Conservation (phyloP, 768 basidiomycete species). For the Thelephora ganbajun region DNA sequence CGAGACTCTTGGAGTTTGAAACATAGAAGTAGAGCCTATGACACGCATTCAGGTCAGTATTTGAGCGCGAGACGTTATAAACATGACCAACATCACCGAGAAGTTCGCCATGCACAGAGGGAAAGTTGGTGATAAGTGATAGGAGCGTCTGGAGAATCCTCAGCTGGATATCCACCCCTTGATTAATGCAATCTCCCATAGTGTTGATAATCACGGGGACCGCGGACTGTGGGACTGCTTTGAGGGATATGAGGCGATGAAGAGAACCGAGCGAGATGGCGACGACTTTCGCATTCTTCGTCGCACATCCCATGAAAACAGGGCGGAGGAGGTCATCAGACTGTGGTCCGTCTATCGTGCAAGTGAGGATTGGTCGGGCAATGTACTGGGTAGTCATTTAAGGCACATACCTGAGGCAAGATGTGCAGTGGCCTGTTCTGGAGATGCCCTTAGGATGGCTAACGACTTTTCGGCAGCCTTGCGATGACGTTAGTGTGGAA, state of each 20-base stretch:
- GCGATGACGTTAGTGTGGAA: neutral
- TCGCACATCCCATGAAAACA: slow-evolving; percentile 88
- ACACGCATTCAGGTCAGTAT: neutral
- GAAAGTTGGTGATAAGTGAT: slow-evolving; percentile 81
- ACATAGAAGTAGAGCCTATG: slow-evolving; percentile 77
- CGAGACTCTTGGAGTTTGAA: slow-evolving; percentile 93
- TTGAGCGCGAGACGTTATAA: neutral
- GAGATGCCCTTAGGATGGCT: slow-evolving; percentile 65
- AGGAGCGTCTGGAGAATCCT: slow-evolving; percentile 87
- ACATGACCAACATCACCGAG: slow-evolving; percentile 59
- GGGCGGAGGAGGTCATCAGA: slow-evolving; percentile 74
- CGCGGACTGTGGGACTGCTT: slow-evolving; percentile 69
- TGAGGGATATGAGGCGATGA: slow-evolving; percentile 78
- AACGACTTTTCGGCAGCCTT: slow-evolving; percentile 84
- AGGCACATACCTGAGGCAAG: slow-evolving; percentile 53
- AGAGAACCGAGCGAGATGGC: slow-evolving; percentile 84
- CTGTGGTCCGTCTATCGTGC: slow-evolving; percentile 50
- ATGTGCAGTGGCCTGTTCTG: slow-evolving; percentile 61
- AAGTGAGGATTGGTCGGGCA: neutral
- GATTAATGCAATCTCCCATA: slow-evolving; percentile 77
- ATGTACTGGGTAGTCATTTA: neutral
- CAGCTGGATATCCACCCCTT: slow-evolving; percentile 95
- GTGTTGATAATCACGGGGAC: slow-evolving; percentile 72
- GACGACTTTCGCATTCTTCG: slow-evolving; percentile 87
- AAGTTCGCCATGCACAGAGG: slow-evolving; percentile 62